Percentiles rank a stretch among this genome's conserved stretches.
Conservation (phyloP, 2,329 filamentous ascomycete species). For the Alternaria infectoria region DNA sequence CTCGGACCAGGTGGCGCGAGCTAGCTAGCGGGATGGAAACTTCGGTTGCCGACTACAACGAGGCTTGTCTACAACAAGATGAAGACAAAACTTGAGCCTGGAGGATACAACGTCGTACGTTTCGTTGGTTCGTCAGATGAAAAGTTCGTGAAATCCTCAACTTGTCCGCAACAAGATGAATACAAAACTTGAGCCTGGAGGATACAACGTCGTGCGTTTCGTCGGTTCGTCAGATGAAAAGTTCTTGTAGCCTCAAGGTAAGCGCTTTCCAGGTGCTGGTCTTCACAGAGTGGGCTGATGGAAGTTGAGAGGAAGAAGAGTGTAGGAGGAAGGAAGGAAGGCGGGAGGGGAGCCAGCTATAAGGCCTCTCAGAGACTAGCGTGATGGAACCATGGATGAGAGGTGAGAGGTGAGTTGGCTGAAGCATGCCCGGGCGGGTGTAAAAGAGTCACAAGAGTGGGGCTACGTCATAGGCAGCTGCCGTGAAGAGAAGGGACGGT, state of each 20-base stretch:
- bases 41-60: background rate
- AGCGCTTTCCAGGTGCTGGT: background rate
- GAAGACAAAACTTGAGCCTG: background rate
- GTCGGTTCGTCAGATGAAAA: background rate
- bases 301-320: background rate
- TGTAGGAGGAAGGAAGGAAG: too few relatives aligned
- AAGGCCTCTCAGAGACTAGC: background rate
- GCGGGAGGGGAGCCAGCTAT: too few relatives aligned
- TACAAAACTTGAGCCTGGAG: background rate
- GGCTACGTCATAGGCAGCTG: background rate
- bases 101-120: background rate
- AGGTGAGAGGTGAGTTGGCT: background rate
- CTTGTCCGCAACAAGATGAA: background rate
- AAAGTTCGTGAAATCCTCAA: background rate
- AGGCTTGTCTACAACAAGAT: background rate
- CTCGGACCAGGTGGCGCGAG: slow-evolving; percentile 12
- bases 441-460: background rate
- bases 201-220: background rate
- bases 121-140: background rate
- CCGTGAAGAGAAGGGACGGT: background rate
- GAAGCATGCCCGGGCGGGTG: background rate
- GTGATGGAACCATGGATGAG: background rate
- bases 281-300: background rate
- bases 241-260: background rate
- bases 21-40: background rate